These are phyloP conservation scores for Chalciporus sphaerocephalus DNA, from an alignment of 768 basidiomycete genomes.

Conservation along the genomic window DNA sequence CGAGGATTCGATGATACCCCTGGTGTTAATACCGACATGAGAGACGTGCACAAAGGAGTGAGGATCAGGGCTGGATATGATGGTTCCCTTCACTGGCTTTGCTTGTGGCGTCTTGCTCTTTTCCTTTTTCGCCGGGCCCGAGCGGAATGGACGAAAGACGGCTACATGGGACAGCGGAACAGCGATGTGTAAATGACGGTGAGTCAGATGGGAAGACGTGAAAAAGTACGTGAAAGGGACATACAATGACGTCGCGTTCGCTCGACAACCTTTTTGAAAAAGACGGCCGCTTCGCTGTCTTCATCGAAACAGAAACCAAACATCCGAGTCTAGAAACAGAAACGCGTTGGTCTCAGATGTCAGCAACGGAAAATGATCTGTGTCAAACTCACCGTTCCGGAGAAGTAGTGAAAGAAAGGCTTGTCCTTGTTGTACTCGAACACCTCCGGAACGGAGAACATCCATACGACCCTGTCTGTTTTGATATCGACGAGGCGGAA, in stretches of 20 bases:
- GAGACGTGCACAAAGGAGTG: slow-evolving; percentile 64
- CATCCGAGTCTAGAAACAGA: slow-evolving; percentile 35
- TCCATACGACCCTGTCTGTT: slow-evolving; percentile 60
- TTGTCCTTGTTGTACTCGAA: slow-evolving; percentile 78
- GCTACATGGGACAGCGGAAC: slow-evolving; percentile 3
- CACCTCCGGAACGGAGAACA: slow-evolving; percentile 55
- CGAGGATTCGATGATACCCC: slow-evolving; percentile 50
- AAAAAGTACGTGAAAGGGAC: slow-evolving; percentile 6
- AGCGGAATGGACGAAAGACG: slow-evolving; percentile 28
- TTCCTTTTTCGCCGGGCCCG: slow-evolving; percentile 27
- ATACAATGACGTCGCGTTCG: slow-evolving; percentile 43
- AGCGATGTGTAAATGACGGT: neutral
- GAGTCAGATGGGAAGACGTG: neutral
- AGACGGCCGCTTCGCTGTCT: slow-evolving; percentile 52
- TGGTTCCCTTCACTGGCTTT: slow-evolving; percentile 29
- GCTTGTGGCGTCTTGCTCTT: slow-evolving; percentile 35
- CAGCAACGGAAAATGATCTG: neutral
- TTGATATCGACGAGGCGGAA: slow-evolving; percentile 59
- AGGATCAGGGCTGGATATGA: slow-evolving; percentile 56
- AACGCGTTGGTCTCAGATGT: neutral
- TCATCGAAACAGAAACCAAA: slow-evolving; percentile 58
- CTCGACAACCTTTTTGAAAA: slow-evolving; percentile 58
- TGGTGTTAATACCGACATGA: slow-evolving; percentile 55
- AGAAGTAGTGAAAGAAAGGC: slow-evolving; percentile 90
- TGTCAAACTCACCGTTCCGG: slow-evolving; percentile 63